Percentiles rank a stretch among this genome's conserved stretches.
Evolutionary conservation across 2,329 filamentous ascomycete genomes (phyloP).

Genomic region (Mycosphaerella arachidis): DNA sequence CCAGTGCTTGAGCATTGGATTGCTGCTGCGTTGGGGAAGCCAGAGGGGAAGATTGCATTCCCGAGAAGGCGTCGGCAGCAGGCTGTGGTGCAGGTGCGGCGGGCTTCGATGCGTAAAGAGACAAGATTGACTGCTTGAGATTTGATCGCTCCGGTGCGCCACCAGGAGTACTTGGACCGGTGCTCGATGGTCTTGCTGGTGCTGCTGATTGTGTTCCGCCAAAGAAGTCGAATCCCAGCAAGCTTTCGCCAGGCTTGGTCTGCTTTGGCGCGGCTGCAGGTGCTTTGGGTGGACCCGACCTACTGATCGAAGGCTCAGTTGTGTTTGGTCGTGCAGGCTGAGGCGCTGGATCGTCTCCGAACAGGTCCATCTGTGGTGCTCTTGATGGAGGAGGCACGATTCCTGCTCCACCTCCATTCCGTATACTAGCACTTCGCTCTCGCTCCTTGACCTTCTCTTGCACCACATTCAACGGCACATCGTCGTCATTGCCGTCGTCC

Average conservation of each 20-base stretch:
- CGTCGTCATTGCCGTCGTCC: slow-evolving; percentile 68
- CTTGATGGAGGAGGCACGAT: slow-evolving; percentile 13
- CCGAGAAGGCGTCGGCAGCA: slow-evolving; percentile 53
- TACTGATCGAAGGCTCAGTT: slow-evolving; percentile 67
- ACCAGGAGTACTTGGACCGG: slow-evolving; percentile 51
- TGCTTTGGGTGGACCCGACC: slow-evolving; percentile 31
- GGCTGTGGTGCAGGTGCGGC: slow-evolving; percentile 51
- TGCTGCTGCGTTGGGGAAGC: slow-evolving; percentile 29
- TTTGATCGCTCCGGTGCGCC: slow-evolving; percentile 76
- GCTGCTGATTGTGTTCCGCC: slow-evolving; percentile 65
- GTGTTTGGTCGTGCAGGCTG: slow-evolving; percentile 64
- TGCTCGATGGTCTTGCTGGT: slow-evolving; percentile 74
- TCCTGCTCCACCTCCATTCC: slow-evolving; percentile 30
- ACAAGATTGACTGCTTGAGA: slow-evolving; percentile 94
- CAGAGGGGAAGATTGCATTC: slow-evolving; percentile 56
- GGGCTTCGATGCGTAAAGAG: slow-evolving; percentile 85
- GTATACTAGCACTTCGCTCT: slow-evolving; percentile 36
- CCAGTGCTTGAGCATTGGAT: slow-evolving; percentile 30
- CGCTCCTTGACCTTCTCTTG: slow-evolving; percentile 64
- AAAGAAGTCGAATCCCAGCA: slow-evolving; percentile 90
- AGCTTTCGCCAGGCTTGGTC: slow-evolving; percentile 74
- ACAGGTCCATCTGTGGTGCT: slow-evolving; percentile 64
- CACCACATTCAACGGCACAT: slow-evolving; percentile 65
- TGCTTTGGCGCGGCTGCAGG: slow-evolving; percentile 43
- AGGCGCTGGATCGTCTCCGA: slow-evolving; percentile 60